Percentiles rank a stretch among this genome's conserved stretches.
Conservation (phyloP, 2,329 filamentous ascomycete species). For the Lasiodiplodia hormozganensis region DNA sequence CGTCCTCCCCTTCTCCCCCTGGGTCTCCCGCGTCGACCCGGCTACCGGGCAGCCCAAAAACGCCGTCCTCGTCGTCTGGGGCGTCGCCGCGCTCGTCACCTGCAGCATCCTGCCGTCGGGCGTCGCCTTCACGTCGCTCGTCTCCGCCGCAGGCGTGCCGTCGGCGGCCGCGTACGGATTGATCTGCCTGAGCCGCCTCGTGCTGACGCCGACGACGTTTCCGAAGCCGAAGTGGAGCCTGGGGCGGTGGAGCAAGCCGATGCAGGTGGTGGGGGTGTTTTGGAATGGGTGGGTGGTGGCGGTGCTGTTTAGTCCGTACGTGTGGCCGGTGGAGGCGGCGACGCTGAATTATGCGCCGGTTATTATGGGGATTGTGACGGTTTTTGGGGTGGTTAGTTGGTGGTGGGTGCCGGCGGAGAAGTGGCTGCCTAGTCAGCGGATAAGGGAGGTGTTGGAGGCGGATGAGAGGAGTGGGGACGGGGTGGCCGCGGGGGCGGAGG, state of each 20-base stretch:
- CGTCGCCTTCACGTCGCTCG: slow-evolving; percentile 48
- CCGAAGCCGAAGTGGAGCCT: slow-evolving; percentile 46
- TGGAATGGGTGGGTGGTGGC: slow-evolving; percentile 49
- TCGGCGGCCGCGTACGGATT: slow-evolving; percentile 48
- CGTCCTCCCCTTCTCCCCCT: slow-evolving; percentile 64
- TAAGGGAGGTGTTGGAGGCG: slow-evolving; percentile 27
- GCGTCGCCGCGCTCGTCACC: slow-evolving; percentile 60
- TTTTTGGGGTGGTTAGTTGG: slow-evolving; percentile 46
- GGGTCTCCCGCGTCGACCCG: slow-evolving; percentile 61
- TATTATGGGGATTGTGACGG: slow-evolving; percentile 48
- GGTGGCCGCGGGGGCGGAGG: no score
- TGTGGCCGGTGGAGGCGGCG: slow-evolving; percentile 43
- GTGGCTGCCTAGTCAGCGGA: slow-evolving; percentile 41
- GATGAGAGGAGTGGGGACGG: background rate
- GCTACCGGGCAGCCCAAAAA: slow-evolving; percentile 61
- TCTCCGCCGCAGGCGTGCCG: slow-evolving; percentile 49
- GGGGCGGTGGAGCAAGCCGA: slow-evolving; percentile 44
- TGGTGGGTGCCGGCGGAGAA: slow-evolving; percentile 45
- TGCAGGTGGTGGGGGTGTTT: slow-evolving; percentile 45
- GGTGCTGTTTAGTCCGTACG: slow-evolving; percentile 48
- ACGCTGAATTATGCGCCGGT: slow-evolving; percentile 48
- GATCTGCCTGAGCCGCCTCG: slow-evolving; percentile 44
- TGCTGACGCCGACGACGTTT: slow-evolving; percentile 47
- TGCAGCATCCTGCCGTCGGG: slow-evolving; percentile 66
- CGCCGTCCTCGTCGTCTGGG: slow-evolving; percentile 66